Base-by-base conservation (phyloP, 805 yeast genomes). In the Alloascoidea hylecoeti region DNA sequence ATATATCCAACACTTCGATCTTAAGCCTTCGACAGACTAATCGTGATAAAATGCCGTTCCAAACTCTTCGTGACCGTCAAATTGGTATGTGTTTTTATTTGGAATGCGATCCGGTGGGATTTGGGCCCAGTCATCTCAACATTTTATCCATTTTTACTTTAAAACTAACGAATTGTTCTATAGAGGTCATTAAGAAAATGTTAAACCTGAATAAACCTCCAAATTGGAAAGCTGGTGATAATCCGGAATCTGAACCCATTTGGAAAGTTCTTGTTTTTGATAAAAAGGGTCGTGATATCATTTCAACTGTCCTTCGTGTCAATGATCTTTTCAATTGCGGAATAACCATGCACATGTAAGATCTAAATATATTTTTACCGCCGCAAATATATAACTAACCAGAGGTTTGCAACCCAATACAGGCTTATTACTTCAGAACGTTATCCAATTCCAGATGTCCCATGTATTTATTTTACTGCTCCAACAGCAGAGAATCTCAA, bases 221-320 rank as follows among this genome's bases (percentile, higher is more conserved):
- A 16, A 34, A 35, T 5, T n/a, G n/a, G n/a, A 14, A 37, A 18
- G 35, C 39, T 9, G 18, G 36, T 3, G 37, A 39, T 15, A 69
- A 68, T 42, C 70, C 65, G 37, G 82, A 77, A 47, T 85, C 78
- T 45, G n/a, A n/a, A 9, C 66, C 83, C 39, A 66, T 78, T 18
- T 92, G 98, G 99, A 92, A 92, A 52, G 95, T 83, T 5, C 66
- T 92, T 36, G 72, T 92, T 3, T 66, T 92, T 46, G 99, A 92
- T 55, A 56, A 66, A 32, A 71, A 76, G 41, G 82, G 95, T 33
- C 82, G 94, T 18, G 80, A 81, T 14, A 79, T 92, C 33, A 72
- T 92, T 4, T 86, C 96, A 2, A 81, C 95, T 4, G 89, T 92
- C n/a, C 60, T 92, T 40, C 66, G 97, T 42, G 96, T 89, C 43